A percentile compares a stretch with the other conserved stretches of the same genome.
These are phyloP conservation scores for Ruellia speciosa DNA, from an alignment of 305 asterid species.

Conservation along the genomic window DNA sequence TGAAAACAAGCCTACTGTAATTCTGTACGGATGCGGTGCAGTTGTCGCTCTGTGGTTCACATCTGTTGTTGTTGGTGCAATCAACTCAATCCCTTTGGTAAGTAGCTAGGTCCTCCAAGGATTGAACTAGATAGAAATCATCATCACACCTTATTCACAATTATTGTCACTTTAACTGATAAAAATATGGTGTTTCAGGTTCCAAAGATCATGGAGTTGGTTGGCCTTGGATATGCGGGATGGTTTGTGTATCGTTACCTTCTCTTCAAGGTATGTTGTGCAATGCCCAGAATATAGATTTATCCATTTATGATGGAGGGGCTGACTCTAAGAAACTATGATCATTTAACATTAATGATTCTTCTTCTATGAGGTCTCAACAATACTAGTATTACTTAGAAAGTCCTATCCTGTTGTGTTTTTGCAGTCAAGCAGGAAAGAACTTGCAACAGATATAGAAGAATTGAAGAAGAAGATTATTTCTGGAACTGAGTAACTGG, in stretches of 20 bases:
- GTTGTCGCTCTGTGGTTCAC: conserved; percentile 76
- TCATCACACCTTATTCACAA: too few species aligned
- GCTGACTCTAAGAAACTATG: too few species aligned
- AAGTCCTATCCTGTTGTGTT: not conserved
- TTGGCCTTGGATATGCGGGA: conserved; percentile 93
- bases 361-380: too few species aligned
- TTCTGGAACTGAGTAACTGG: conserved; percentile 53
- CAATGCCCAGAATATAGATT: not conserved
- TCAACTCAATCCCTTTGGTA: conserved; percentile 95
- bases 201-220: conserved; percentile 92
- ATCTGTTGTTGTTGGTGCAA: conserved; percentile 68
- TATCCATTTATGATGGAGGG: too few species aligned
- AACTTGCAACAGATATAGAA: conserved; percentile 71
- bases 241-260: conserved; percentile 99
- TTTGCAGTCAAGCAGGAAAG: conserved; percentile 80
- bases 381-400: too few species aligned
- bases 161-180: too few species aligned
- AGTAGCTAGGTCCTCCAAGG: conserved; percentile 28
- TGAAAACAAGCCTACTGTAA: conserved; percentile 80
- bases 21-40: conserved; percentile 79
- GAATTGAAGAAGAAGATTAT: conserved; percentile 64
- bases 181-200: conserved; percentile 42
- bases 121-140: too few species aligned
- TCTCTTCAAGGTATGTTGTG: conserved; percentile 69
- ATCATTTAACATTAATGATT: too few species aligned